phyloP scores from a whole-genome alignment of 805 yeast species.

The Trichomonascus vanleenenianus region DNA sequence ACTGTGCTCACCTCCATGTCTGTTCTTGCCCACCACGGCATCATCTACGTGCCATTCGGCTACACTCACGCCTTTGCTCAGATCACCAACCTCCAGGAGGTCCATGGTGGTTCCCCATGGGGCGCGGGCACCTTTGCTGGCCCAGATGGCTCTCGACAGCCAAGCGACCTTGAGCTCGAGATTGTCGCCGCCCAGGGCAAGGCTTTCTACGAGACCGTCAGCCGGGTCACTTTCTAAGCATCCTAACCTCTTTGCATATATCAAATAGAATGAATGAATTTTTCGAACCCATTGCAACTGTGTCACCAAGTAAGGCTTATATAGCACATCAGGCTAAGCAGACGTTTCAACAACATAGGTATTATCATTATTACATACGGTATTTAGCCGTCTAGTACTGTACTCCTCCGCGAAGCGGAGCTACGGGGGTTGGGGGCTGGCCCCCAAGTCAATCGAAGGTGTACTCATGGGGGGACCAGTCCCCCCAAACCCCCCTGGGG shows the following conservation, averaged over 20 bases:
- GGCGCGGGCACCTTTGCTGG: slow-evolving; percentile 80
- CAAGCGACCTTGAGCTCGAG: slow-evolving; percentile 53
- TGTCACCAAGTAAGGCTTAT: too few species aligned
- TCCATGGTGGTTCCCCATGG: slow-evolving; percentile 81
- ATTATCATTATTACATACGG: too few species aligned
- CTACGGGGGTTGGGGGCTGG: too few species aligned
- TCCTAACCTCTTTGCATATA: background rate
- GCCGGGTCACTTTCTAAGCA: slow-evolving; percentile 13
- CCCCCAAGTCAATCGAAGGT: too few species aligned
- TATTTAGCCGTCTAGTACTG: too few species aligned
- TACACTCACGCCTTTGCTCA: slow-evolving; percentile 50
- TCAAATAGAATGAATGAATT: background rate
- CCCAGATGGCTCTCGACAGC: slow-evolving; percentile 66
- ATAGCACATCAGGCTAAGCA: too few species aligned
- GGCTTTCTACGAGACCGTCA: slow-evolving; percentile 44
- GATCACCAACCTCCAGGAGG: slow-evolving; percentile 50
- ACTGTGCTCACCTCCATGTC: slow-evolving; percentile 53
- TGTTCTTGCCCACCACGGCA: slow-evolving; percentile 66
- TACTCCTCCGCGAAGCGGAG: too few species aligned
- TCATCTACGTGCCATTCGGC: slow-evolving; percentile 71
- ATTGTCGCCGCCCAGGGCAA: slow-evolving; percentile 64
- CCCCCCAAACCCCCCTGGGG: too few species aligned
- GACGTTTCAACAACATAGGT: too few species aligned
- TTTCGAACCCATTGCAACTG: too few species aligned
- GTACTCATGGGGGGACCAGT: too few species aligned